These are phyloP conservation scores for Tolypocladium amazonense DNA, from an alignment of 2,329 filamentous ascomycete species.

Conservation along the genomic window DNA sequence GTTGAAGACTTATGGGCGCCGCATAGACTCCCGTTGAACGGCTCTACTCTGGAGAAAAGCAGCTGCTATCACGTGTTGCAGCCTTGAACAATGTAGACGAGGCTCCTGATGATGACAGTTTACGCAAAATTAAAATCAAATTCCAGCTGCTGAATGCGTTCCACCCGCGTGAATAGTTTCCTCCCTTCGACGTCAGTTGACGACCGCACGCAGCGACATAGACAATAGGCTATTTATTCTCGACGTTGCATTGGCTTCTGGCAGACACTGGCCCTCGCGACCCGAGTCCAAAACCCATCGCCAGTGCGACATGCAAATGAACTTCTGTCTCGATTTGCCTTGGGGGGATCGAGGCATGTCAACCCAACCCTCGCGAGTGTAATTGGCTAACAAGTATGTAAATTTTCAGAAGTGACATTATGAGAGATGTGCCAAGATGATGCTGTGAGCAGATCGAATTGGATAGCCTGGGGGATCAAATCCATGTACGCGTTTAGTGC, in stretches of 20 bases:
- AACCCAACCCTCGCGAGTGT: constrained; percentile 38
- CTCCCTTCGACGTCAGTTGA: neutral
- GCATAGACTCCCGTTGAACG: no score
- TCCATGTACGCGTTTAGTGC: no score
- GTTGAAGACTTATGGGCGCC: neutral
- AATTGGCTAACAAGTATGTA: constrained; percentile 32
- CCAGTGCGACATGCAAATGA: constrained; percentile 10
- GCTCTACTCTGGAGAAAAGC: neutral
- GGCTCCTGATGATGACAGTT: neutral
- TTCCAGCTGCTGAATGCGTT: neutral
- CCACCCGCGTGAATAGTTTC: neutral
- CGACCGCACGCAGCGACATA: neutral
- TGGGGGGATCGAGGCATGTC: constrained; percentile 38
- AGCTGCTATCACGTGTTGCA: neutral
- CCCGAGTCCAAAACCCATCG: constrained; percentile 34
- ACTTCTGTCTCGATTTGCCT: constrained; percentile 17
- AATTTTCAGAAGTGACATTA: constrained; percentile 38
- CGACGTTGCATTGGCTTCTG: constrained; percentile 31
- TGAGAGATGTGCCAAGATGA: constrained; percentile 25
- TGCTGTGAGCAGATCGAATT: no score
- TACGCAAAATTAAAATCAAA: neutral
- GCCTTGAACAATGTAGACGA: neutral
- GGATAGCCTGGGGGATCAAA: neutral
- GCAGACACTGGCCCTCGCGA: constrained; percentile 36
- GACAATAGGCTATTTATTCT: neutral